Evolutionary conservation across 2,329 filamentous ascomycete genomes (phyloP).

Genomic region (Colletotrichum spaethianum): DNA sequence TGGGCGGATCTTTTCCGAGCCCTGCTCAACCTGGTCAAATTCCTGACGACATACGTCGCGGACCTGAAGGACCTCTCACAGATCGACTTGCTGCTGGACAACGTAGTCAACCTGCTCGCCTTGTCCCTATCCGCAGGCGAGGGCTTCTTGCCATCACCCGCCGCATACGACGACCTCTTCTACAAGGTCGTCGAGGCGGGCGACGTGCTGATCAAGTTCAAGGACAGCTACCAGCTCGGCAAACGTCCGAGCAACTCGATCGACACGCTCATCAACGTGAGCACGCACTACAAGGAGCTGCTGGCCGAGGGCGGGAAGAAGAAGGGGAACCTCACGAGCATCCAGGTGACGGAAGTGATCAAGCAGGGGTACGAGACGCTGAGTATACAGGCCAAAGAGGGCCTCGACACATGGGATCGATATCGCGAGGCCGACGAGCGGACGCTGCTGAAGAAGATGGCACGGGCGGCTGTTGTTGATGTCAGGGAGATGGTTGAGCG

Average conservation of each 20-base stretch:
- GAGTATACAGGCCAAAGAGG: slow-evolving; percentile 90
- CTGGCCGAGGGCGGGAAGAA: slow-evolving; percentile 71
- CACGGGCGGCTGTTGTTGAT: slow-evolving; percentile 80
- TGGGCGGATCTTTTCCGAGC: slow-evolving; percentile 97
- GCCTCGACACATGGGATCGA: slow-evolving; percentile 86
- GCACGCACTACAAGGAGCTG: slow-evolving; percentile 88
- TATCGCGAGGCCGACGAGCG: slow-evolving; percentile 92
- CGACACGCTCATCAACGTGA: slow-evolving; percentile 86
- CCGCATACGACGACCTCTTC: slow-evolving; percentile 95
- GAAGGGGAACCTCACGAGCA: slow-evolving; percentile 80
- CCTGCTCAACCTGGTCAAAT: slow-evolving; percentile 88
- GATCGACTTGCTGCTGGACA: slow-evolving; percentile 81
- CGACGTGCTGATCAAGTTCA: slow-evolving; percentile 85
- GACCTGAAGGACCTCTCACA: slow-evolving; percentile 80
- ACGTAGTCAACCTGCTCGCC: slow-evolving; percentile 86
- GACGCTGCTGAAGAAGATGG: slow-evolving; percentile 87
- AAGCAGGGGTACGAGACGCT: slow-evolving; percentile 97
- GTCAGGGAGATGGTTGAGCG: slow-evolving; percentile 66
- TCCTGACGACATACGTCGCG: slow-evolving; percentile 87
- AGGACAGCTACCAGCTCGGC: slow-evolving; percentile 78
- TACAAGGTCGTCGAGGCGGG: slow-evolving; percentile 98
- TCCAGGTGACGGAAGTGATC: slow-evolving; percentile 90
- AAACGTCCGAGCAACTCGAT: slow-evolving; percentile 79
- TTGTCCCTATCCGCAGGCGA: slow-evolving; percentile 90
- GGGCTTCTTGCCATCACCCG: slow-evolving; percentile 88